Conservation (phyloP, 1,284 basidiomycete genomes). For the Phylloboletellus chloephorus region DNA sequence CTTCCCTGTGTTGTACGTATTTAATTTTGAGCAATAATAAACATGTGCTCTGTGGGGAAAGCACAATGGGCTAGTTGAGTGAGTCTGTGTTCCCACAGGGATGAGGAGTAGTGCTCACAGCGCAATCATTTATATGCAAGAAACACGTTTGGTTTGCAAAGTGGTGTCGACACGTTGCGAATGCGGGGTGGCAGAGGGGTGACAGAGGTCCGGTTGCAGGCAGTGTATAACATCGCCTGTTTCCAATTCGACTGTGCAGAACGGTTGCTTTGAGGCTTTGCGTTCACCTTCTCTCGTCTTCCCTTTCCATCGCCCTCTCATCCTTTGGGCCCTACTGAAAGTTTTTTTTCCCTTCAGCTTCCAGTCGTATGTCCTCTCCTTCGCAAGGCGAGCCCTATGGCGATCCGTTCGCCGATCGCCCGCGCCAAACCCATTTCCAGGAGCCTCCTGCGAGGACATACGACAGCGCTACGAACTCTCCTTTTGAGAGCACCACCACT, state of each 20-base stretch:
- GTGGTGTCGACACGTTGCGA: too few species aligned
- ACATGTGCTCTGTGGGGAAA: too few species aligned
- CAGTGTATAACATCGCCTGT: constrained; percentile 36
- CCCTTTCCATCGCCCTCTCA: constrained; percentile 6
- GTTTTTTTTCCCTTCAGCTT: constrained; percentile 9
- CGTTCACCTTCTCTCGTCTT: constrained; percentile 10
- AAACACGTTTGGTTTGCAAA: too few species aligned
- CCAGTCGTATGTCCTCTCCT: constrained; percentile 45
- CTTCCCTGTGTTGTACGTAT: too few species aligned
- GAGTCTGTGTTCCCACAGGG: too few species aligned
- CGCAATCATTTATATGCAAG: too few species aligned
- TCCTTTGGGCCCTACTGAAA: constrained; percentile 12
- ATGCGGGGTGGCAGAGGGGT: constrained; percentile 19
- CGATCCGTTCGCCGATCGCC: constrained; percentile 70
- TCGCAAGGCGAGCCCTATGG: constrained; percentile 38
- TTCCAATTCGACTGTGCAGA: constrained; percentile 29
- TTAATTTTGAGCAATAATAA: too few species aligned
- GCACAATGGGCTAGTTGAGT: too few species aligned
- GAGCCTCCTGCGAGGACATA: constrained; percentile 43
- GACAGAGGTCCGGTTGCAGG: constrained; percentile 26
- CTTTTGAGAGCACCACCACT: constrained; percentile 50
- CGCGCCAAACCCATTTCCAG: constrained; percentile 53
- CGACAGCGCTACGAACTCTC: constrained; percentile 40
- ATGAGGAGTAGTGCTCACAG: too few species aligned
- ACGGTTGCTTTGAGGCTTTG: constrained; percentile 15